Conservation (phyloP, 306 rosid species). For the Ochetophila trinervis region DNA sequence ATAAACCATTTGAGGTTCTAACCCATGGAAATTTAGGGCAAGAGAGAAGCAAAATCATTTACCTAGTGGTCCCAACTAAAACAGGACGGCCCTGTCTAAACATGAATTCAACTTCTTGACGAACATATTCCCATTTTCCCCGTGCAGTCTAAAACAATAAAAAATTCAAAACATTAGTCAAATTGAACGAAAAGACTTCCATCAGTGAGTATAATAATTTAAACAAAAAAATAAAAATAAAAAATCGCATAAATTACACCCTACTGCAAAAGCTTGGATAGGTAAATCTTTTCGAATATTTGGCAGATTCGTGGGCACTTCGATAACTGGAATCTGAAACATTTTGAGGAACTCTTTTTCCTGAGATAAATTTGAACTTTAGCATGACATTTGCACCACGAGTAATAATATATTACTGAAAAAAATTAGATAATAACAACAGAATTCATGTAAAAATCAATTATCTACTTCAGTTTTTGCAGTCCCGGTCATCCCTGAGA, state of each 20-base stretch:
- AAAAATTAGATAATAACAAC: constrained; percentile 23
- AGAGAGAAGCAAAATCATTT: constrained; percentile 8
- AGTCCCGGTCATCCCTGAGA: constrained; percentile 99
- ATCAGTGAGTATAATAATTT: not conserved
- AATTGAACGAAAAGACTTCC: constrained; percentile 14
- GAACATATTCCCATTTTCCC: constrained; percentile 95
- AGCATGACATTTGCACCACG: constrained; percentile 24
- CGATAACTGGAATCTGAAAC: constrained; percentile 92
- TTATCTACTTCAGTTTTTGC: constrained; percentile 88
- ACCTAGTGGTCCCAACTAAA: constrained; percentile 98
- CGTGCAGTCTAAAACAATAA: constrained; percentile 66
- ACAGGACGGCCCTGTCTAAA: constrained; percentile 90
- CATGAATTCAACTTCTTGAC: constrained; percentile 87
- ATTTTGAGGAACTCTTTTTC: constrained; percentile 96
- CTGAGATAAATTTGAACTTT: constrained; percentile 43
- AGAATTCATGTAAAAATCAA: constrained; percentile 22
- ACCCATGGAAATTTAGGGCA: not conserved
- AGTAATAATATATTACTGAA: constrained; percentile 9
- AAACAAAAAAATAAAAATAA: too few species aligned
- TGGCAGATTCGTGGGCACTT: constrained; percentile 92
- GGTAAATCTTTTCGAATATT: constrained; percentile 91
- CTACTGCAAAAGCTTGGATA: constrained; percentile 96
- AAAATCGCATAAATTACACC: constrained; percentile 21
- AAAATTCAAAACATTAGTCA: constrained; percentile 24
- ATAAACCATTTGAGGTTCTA: too few species aligned